Conservation (phyloP, 2,329 filamentous ascomycete species). For the Fusarium decemcellulare region DNA sequence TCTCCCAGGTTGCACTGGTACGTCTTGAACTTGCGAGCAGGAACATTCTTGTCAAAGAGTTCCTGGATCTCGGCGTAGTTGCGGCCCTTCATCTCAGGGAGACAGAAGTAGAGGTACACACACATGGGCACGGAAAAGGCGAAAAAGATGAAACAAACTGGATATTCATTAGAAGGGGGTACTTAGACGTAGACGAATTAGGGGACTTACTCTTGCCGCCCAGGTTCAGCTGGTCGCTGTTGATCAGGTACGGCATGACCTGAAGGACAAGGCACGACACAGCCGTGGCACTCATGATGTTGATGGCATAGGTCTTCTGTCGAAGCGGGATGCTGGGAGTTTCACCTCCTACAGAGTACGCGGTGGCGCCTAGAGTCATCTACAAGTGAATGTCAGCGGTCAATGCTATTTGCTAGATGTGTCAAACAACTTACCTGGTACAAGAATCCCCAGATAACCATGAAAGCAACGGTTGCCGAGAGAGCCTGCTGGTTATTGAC, state of each 20-base stretch:
- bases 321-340: slow-evolving; percentile 47
- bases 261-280: slow-evolving; percentile 49
- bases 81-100: slow-evolving; percentile 53
- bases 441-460: slow-evolving; percentile 46
- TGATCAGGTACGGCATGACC: slow-evolving; percentile 49
- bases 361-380: slow-evolving; percentile 47
- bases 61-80: slow-evolving; percentile 36
- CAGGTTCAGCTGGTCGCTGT: slow-evolving; percentile 46
- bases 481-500: slow-evolving; percentile 37
- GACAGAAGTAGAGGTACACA: slow-evolving; percentile 51
- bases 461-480: slow-evolving; percentile 45
- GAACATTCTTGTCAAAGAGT: slow-evolving; percentile 29
- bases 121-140: slow-evolving; percentile 48
- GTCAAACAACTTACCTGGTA: slow-evolving; percentile 38
- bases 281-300: slow-evolving; percentile 49
- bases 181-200: no score
- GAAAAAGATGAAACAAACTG: slow-evolving; percentile 51
- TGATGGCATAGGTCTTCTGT: slow-evolving; percentile 52
- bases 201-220: slow-evolving; percentile 45
- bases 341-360: slow-evolving; percentile 49
- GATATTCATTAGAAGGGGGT: not conserved
- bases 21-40: slow-evolving; percentile 25
- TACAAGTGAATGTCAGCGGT: not conserved
- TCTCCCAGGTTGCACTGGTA: slow-evolving; percentile 27
- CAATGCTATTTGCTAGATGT: not conserved